Evolutionary conservation across 2,329 filamentous ascomycete species (phyloP).

Genomic region (Penicillium sp.): DNA sequence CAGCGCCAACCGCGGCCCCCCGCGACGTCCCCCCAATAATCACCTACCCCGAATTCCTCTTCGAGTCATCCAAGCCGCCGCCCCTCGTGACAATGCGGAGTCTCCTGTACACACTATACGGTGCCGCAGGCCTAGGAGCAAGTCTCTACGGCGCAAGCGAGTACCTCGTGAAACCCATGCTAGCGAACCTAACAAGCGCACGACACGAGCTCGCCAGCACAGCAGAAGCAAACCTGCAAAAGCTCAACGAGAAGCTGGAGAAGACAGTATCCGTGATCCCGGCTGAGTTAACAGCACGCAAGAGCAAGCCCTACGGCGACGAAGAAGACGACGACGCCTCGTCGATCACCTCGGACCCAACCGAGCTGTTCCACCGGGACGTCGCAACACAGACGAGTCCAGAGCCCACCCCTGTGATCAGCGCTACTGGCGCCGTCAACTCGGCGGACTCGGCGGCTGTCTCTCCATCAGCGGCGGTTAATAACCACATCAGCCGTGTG

Average conservation of each 20-base stretch:
- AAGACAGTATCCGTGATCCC: constrained; percentile 54
- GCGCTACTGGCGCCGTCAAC: constrained; percentile 22
- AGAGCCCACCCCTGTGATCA: constrained; percentile 22
- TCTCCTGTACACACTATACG: constrained; percentile 57
- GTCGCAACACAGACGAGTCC: constrained; percentile 62
- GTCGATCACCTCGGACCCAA: constrained; percentile 56
- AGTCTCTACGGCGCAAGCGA: constrained; percentile 59
- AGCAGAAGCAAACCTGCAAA: constrained; percentile 51
- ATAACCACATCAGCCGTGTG: constrained; percentile 46
- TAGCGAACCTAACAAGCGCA: constrained; percentile 52
- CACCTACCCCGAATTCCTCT: constrained; percentile 65
- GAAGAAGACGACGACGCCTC: constrained; percentile 35
- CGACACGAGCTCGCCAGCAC: constrained; percentile 58
- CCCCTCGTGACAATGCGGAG: constrained; percentile 59
- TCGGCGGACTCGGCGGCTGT: constrained; percentile 13
- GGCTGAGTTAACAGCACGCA: constrained; percentile 27
- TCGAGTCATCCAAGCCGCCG: constrained; percentile 57
- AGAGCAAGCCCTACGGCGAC: constrained; percentile 23
- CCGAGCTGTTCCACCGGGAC: constrained; percentile 63
- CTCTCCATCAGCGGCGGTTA: constrained; percentile 27
- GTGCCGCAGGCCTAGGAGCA: constrained; percentile 54
- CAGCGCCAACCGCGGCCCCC: constrained; percentile 19
- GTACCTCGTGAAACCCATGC: constrained; percentile 59
- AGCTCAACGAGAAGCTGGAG: constrained; percentile 57
- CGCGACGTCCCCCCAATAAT: constrained; percentile 60